Evolutionary conservation across 345 rosid genomes (phyloP).

Genomic region (Syzygium grande): DNA sequence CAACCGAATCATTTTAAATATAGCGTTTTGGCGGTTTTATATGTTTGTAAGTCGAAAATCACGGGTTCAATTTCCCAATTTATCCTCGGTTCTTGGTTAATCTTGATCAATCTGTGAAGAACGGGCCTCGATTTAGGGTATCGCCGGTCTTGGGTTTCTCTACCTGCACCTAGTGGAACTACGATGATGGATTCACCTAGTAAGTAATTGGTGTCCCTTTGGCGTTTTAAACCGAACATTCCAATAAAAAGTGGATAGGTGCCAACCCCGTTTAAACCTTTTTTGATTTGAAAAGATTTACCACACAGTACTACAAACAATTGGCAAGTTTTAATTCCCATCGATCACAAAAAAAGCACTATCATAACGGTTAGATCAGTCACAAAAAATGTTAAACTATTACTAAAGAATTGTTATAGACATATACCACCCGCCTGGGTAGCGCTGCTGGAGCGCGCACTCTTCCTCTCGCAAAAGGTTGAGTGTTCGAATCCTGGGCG

Average conservation of each 20-base stretch:
- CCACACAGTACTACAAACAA: not conserved
- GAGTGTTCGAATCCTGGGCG: too few species aligned
- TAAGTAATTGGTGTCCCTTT: not conserved
- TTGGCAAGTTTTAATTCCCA: not conserved
- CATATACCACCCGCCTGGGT: too few species aligned
- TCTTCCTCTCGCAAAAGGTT: too few species aligned
- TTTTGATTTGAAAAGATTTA: not conserved
- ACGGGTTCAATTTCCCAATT: too few species aligned
- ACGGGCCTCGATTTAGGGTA: not conserved
- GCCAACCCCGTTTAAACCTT: not conserved
- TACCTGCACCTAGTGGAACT: not conserved
- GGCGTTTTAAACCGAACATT: not conserved
- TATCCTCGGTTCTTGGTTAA: not conserved
- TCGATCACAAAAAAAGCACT: not conserved
- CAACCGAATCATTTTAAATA: too few species aligned
- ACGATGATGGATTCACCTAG: not conserved
- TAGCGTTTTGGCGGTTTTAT: too few species aligned
- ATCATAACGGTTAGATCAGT: not conserved
- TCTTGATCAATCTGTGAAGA: not conserved
- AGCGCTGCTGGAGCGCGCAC: too few species aligned
- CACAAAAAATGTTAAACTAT: not conserved
- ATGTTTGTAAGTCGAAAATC: not conserved
- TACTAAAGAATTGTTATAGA: not conserved
- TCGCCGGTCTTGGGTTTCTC: rapidly evolving
- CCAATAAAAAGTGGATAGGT: not conserved